Conservation (phyloP, 345 rosid species). For the Erysimum cheiranthoides region DNA sequence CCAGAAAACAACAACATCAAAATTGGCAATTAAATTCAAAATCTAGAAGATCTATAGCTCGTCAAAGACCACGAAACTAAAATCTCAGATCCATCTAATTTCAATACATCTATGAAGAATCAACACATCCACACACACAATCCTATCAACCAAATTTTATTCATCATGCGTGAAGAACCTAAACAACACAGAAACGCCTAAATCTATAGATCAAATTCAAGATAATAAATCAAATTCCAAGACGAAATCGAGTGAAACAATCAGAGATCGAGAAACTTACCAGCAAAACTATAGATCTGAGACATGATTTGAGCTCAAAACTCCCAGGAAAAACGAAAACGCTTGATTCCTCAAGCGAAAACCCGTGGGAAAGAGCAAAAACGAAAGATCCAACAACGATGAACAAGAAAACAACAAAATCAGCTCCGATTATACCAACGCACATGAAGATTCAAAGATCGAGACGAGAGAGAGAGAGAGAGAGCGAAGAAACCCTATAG, state of each 20-base stretch:
- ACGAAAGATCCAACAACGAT: slow-evolving; percentile 51
- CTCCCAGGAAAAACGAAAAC: slow-evolving; percentile 54
- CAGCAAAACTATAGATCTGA: slow-evolving; percentile 62
- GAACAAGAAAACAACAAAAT: slow-evolving; percentile 28
- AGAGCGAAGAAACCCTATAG: slow-evolving; percentile 69
- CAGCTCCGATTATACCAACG: slow-evolving; percentile 11
- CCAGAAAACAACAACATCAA: not conserved
- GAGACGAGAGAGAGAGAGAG: slow-evolving; percentile 25
- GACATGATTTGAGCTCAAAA: slow-evolving; percentile 76
- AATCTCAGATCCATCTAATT: slow-evolving; percentile 28
- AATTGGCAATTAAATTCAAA: not conserved
- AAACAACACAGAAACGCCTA: not conserved
- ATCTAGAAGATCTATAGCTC: slow-evolving; percentile 2
- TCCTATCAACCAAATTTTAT: not conserved
- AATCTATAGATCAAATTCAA: not conserved
- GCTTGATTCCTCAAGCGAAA: slow-evolving; percentile 53
- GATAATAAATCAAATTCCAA: not conserved
- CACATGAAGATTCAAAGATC: slow-evolving; percentile 42
- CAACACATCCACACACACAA: not conserved
- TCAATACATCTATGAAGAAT: not conserved
- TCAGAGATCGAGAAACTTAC: slow-evolving; percentile 45
- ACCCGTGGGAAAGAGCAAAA: slow-evolving; percentile 88
- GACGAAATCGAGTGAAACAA: not conserved
- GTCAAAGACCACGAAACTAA: not conserved
- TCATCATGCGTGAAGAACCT: not conserved